A percentile compares a stretch with the other conserved stretches of the same genome.
phyloP scores from a whole-genome alignment of 768 basidiomycete genomes.

The Gymnopilus junonius region DNA sequence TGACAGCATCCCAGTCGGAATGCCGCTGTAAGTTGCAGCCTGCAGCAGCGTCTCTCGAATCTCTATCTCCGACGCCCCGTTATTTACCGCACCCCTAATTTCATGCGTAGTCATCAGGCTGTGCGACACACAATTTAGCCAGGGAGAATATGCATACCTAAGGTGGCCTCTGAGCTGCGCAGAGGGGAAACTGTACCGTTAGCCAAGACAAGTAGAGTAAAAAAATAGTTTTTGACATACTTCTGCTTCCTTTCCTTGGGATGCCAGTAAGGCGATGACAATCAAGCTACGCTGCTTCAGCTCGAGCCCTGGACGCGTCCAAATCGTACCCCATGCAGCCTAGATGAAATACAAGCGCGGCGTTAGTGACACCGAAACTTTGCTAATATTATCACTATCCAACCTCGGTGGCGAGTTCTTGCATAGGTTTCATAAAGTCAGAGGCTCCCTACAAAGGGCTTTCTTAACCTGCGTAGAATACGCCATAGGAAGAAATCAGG shows the following conservation, averaged over 20 bases:
- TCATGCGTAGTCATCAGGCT: background rate
- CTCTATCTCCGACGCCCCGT: slow-evolving; percentile 47
- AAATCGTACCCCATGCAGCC: slow-evolving; percentile 52
- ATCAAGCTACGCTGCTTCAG: slow-evolving; percentile 51
- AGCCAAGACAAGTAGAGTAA: background rate
- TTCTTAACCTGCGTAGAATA: background rate
- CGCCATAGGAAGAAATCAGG: background rate
- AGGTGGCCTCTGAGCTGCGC: slow-evolving; percentile 42
- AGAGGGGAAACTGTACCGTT: background rate
- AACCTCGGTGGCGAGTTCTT: slow-evolving; percentile 48
- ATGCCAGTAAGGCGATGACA: slow-evolving; percentile 45
- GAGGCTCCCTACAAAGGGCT: slow-evolving; percentile 34
- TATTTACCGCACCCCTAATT: slow-evolving; percentile 45
- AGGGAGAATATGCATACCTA: slow-evolving; percentile 17
- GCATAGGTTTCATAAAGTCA: slow-evolving; percentile 53
- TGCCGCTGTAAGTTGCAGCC: slow-evolving; percentile 45
- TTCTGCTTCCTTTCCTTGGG: slow-evolving; percentile 48
- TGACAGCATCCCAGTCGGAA: slow-evolving; percentile 45
- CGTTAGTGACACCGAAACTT: background rate
- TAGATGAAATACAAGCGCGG: slow-evolving; percentile 11
- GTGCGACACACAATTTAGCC: background rate
- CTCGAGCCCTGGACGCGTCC: slow-evolving; percentile 50
- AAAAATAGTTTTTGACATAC: slow-evolving; percentile 25
- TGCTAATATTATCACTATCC: background rate
- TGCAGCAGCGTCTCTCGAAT: slow-evolving; percentile 49